These are phyloP conservation scores for Massarina eburnea DNA, from an alignment of 2,329 filamentous ascomycete species.

Conservation along the genomic window DNA sequence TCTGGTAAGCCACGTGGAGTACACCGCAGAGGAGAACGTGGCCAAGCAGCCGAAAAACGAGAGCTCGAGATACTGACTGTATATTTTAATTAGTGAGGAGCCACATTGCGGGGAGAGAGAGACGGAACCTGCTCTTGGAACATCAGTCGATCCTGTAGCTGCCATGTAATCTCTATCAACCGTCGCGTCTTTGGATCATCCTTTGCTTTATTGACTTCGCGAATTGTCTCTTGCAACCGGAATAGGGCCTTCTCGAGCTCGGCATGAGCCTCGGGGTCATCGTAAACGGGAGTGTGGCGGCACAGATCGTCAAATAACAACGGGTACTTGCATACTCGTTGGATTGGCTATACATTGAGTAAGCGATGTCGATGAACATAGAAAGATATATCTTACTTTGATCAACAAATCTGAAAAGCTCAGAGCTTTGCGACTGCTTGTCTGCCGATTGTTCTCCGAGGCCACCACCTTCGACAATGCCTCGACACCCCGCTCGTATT, in stretches of 20 bases:
- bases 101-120: not conserved
- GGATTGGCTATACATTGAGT: conserved; percentile 69
- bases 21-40: conserved; percentile 80
- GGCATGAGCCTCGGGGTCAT: conserved; percentile 81
- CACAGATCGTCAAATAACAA: conserved; percentile 82
- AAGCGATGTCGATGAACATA: not conserved
- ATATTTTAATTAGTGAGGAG: conserved; percentile 5
- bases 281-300: conserved; percentile 78
- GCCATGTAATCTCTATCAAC: conserved; percentile 78
- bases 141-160: conserved; percentile 77
- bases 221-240: conserved; percentile 71
- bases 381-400: conserved; percentile 61
- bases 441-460: conserved; percentile 65
- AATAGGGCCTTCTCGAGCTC: conserved; percentile 74
- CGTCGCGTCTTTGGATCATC: conserved; percentile 70
- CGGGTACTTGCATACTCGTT: conserved; percentile 88
- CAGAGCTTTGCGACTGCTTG: conserved; percentile 71
- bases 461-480: conserved; percentile 74
- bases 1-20: conserved; percentile 81
- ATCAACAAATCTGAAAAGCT: conserved; percentile 85
- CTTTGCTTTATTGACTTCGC: conserved; percentile 81
- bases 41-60: conserved; percentile 74
- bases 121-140: conserved; percentile 70
- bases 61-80: conserved; percentile 31
- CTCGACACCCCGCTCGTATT: conserved; percentile 84